phyloP scores from a whole-genome alignment of 441 rosid species.

The Flueggea neowawraea region DNA sequence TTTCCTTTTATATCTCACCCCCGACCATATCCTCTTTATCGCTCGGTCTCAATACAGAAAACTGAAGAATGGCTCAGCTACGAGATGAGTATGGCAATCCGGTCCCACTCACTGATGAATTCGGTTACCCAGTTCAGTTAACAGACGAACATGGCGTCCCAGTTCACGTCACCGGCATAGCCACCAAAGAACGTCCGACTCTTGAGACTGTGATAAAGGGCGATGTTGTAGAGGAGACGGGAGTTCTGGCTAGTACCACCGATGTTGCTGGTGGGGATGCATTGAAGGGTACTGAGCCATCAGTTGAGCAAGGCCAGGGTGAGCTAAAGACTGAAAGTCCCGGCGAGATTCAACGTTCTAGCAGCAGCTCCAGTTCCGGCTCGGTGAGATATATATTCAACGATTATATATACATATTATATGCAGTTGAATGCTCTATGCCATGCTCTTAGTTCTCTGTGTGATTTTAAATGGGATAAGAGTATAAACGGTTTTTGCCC shows the following conservation, averaged over 20 bases:
- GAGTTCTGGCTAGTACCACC: conserved; percentile 6
- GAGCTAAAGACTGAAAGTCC: conserved; percentile 13
- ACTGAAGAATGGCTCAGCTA: conserved; percentile 42
- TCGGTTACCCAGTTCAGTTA: conserved; percentile 61
- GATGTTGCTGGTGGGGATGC: neutral
- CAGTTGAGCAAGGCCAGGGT: neutral
- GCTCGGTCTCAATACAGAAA: neutral
- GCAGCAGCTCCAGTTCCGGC: conserved; percentile 56
- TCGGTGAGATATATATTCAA: conserved; percentile 35
- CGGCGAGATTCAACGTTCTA: conserved; percentile 37
- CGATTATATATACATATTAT: neutral
- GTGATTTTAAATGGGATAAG: no score
- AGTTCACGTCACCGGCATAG: conserved; percentile 53
- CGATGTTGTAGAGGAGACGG: conserved; percentile 1
- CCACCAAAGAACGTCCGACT: conserved; percentile 20
- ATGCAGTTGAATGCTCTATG: neutral
- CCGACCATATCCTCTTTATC: neutral
- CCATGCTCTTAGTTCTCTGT: no score
- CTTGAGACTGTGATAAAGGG: neutral
- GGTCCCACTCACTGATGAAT: conserved; percentile 52
- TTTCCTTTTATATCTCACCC: conserved; percentile 2
- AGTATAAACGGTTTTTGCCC: no score
- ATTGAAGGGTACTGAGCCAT: neutral
- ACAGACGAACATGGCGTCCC: conserved; percentile 68
- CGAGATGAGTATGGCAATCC: conserved; percentile 67